A percentile compares a stretch with the other conserved stretches of the same genome.
Conservation (phyloP, 2,329 filamentous ascomycete genomes). For the Diaporthe caulivora region DNA sequence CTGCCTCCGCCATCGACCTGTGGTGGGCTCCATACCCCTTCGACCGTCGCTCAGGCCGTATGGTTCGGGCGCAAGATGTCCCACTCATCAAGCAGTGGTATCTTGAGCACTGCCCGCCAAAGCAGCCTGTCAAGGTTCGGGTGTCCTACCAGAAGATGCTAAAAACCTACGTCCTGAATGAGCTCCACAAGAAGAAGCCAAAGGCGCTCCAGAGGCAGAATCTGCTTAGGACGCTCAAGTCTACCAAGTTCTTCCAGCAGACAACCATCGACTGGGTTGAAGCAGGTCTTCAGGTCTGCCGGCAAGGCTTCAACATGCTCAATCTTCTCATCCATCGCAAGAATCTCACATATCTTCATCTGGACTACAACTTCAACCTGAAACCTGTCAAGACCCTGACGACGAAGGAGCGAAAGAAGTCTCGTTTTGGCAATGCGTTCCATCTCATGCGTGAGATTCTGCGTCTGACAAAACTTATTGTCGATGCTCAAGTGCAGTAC, state of each 20-base stretch:
- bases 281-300: conserved; percentile 96
- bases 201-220: conserved; percentile 98
- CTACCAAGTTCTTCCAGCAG: conserved; percentile 99
- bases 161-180: conserved; percentile 96
- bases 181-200: conserved; percentile 94
- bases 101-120: conserved; percentile 89
- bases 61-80: conserved; percentile 97
- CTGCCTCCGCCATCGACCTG: conserved; percentile 88
- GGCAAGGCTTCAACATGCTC: conserved; percentile 99
- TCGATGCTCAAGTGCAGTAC: conserved; percentile 98
- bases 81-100: conserved; percentile 99
- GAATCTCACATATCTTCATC: conserved; percentile 96
- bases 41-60: conserved; percentile 90
- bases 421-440: conserved; percentile 98
- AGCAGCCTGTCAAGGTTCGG: conserved; percentile 93
- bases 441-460: conserved; percentile 99
- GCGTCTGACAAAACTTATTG: conserved; percentile 94
- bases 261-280: conserved; percentile 99
- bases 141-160: conserved; percentile 98
- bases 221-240: conserved; percentile 87
- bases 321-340: conserved; percentile 98
- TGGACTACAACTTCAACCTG: conserved; percentile 99
- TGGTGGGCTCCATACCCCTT: conserved; percentile 99
- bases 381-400: conserved; percentile 99
- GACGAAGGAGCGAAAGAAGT: conserved; percentile 99